Base-by-base conservation (phyloP, 1,284 basidiomycete genomes). In the Ceratobasidium sp. region DNA sequence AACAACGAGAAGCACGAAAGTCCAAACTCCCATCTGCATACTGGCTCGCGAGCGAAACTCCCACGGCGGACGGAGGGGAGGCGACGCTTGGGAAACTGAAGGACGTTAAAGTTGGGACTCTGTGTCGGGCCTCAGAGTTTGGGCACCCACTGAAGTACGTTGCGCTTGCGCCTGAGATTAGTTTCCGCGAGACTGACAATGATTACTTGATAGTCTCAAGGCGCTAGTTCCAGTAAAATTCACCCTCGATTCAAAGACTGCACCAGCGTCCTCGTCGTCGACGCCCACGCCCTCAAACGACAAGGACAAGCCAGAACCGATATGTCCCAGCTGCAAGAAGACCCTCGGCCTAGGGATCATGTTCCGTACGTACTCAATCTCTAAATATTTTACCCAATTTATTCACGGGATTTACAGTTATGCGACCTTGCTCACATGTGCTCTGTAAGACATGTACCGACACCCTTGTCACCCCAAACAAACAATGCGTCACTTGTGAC, bases 301-400 rank as follows among this genome's bases (percentile, higher is more conserved):
- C 63, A 88, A 88, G 45, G 89, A 89, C 5, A 81, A 86, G 50
- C 79, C 77, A 64, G 86, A 88, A 73, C 87, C 92, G 1, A 92
- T 95, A 80, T 98, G 96, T 78, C 95, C 95, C 0, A 93, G 92
- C 22, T 98, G 97, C 84, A 94, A 95, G 80, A 93, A 93, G 81
- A 86, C 84, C 98, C 47, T 94, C 93, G 0, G 97, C 97, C 80
- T 92, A 89, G 74, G 86, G 22, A 84, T 91, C 8, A 86, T 92
- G 80, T 88, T 89, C 81, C 78, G 92, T 97, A 80, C 78, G 94
- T 85, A 67, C 78, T 44, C 78, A 79, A 1, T 80, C 81, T 44
- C 27, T 9, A 9, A 2, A n/a, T 59, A 33, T 50, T 22, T 31
- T 14, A 19, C 24, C 17, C 53, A 33, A 9, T 7, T 22, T 75